phyloP scores from a whole-genome alignment of 352 stramenopile species.

The Ophiocytium majus region DNA sequence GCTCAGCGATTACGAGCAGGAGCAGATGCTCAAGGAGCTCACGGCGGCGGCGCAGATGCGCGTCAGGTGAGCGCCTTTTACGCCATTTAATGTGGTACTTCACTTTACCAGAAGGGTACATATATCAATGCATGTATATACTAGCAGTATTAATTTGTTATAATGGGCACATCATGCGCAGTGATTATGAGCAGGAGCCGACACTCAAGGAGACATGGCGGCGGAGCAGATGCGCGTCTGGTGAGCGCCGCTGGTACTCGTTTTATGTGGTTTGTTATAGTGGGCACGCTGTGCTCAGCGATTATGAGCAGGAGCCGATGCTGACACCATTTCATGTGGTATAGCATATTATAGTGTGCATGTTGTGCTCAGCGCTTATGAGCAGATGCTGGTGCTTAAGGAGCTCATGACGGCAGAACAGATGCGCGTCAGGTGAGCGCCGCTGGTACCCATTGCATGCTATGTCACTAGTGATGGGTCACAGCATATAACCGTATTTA shows the following conservation, averaged over 20 bases:
- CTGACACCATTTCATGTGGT: no score
- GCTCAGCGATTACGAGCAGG: constrained; percentile 29
- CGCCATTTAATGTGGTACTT: no score
- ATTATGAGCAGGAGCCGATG: no score
- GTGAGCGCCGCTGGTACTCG: not conserved
- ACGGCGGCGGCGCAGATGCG: not conserved
- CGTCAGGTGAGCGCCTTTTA: not conserved
- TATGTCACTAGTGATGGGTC: no score
- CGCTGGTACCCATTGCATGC: no score
- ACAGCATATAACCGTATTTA: no score
- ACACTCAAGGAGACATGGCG: constrained; percentile 34
- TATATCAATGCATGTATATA: no score
- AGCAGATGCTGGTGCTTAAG: constrained; percentile 38
- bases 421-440: not conserved
- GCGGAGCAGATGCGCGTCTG: not conserved
- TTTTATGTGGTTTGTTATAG: no score
- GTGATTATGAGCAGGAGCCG: constrained; percentile 43
- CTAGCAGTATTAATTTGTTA: no score
- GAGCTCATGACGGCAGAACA: constrained; percentile 24
- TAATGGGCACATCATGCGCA: constrained; percentile 38
- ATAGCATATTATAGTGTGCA: no score
- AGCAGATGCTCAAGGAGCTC: constrained; percentile 42
- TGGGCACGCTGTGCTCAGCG: no score
- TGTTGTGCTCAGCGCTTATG: constrained; percentile 39
- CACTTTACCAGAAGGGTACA: no score